Evolutionary conservation across 192 early-diverging fungal species (phyloP), one percentile per base, ranked within the genome.

Genomic region (Backusella sp.): DNA sequence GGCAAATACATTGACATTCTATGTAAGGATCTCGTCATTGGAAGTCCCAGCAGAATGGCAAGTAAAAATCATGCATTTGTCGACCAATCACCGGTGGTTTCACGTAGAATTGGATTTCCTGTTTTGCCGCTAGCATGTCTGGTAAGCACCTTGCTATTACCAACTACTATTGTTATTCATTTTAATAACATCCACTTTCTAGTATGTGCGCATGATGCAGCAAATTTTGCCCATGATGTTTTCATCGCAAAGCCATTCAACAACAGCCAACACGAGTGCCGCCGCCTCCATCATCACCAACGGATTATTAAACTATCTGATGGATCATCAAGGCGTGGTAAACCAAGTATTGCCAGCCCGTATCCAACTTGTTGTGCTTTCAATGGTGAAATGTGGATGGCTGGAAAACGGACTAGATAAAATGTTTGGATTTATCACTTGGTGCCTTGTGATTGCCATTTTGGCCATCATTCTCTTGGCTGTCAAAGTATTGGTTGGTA

Each of bases 1-100:
- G 88, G 85, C 12, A 89, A 91, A 66, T 99, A 94, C 77, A 87
- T 90, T 4, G 96, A 97, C 74, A 91, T 96, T 53, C 81, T 99
- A 37, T 96, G 95, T 75, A 86, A 92, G 69, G 98, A 98, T 82
- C 76, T 99, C 39, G 89, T 93, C 1, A 86, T 86, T 35, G 88
- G 86, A 42, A 88, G 83, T 74, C 88, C 87, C 28, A 80, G 82
- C 19, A 37, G 85, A 9, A 66, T 84, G 1, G 79, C 69, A 26
- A 84, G 83, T 30, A 74, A 82, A 21, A 81, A 83, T 46, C 79
- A 86, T 66, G 81, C 76, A 70, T 89, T 88, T 81, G 82, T 89
- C 7, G 93, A 95, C 79, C 89, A 90, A 72, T 92, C 92, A 5
- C 92, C 92, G 0, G 86, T 88, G 46, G 92, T 96, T 1, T 92